phyloP scores from a whole-genome alignment of 805 yeast species.

The Teunomyces atbi region DNA sequence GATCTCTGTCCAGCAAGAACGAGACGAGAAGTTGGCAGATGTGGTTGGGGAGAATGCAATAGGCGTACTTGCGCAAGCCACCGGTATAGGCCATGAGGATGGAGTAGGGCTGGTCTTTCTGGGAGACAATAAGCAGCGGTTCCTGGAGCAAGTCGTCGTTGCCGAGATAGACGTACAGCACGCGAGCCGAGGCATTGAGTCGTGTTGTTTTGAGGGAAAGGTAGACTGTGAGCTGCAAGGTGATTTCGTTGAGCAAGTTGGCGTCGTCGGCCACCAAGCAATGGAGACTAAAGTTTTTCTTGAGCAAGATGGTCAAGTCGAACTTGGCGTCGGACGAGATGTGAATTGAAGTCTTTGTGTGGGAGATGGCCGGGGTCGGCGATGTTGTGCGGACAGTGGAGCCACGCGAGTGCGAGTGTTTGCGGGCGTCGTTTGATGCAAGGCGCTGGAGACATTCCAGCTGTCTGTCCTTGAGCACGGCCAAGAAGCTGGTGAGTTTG shows the following conservation, averaged over 20 bases:
- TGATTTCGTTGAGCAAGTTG: conserved; percentile 31
- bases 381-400: neutral
- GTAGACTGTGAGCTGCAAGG: conserved; percentile 34
- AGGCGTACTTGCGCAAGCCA: conserved; percentile 39
- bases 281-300: conserved; percentile 36
- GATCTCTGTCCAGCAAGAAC: conserved; percentile 18
- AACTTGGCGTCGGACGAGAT: conserved; percentile 19
- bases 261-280: conserved; percentile 35
- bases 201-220: conserved; percentile 23
- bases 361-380: neutral
- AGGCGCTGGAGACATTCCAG: neutral
- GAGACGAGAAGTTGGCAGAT: conserved; percentile 20
- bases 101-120: conserved; percentile 24
- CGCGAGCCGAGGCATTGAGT: conserved; percentile 8
- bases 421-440: neutral
- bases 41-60: conserved; percentile 37
- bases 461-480: conserved; percentile 11
- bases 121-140: conserved; percentile 33
- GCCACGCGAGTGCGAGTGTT: neutral
- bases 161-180: conserved; percentile 26
- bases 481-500: conserved; percentile 51
- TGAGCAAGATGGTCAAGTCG: conserved; percentile 30
- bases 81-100: conserved; percentile 37
- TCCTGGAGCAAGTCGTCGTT: conserved; percentile 10
- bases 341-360: conserved; percentile 1